Base-by-base conservation (phyloP, 2,329 filamentous ascomycete species). In the Lasiodiplodia gonubiensis region DNA sequence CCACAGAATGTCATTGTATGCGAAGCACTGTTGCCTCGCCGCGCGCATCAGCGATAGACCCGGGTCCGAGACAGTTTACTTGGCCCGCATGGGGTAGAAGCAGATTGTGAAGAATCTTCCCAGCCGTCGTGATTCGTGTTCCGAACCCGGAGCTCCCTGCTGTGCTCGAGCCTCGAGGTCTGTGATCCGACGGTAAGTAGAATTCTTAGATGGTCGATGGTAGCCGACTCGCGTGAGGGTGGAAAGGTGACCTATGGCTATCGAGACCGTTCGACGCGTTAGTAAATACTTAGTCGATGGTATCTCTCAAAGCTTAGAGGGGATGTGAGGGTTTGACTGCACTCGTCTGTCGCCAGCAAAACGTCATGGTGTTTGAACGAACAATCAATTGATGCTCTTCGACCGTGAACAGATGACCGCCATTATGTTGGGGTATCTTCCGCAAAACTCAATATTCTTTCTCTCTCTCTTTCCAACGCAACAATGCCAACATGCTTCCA, bases 371-470 rank as follows among this genome's bases (percentile, higher is more conserved):
- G 25, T 52, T 52, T 8, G 53, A 55, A n/a, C 11, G 10, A 55
- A 21, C n/a, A 21, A 37, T 55, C 30, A 37, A 55, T 55, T 55
- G 33, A 23, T 35, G 23, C 42, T 35, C 30, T 37, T n/a, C 30
- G 30, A 37, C 25, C n/a, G 21, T n/a, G 21, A 27, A 55, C 10
- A 27, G 35, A 33, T 18, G 39, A 49, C 18, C 23, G 5, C 39
- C 35, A 33, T 27, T 48, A 35, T 16, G 46, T 21, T 18, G 59
- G 42, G 59, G 59, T 63, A 63, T 63, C 21, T n/a, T 48, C 33
- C 27, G 30, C 30, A 51, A 51, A 51, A 48, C 16, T 12, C 30
- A 25, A n/a, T 49, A n/a, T 12, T 63, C 42, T 48, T 5, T 11
- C 16, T 27, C 59, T 12, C 49, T 46, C 42, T 16, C 37, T 6